phyloP scores from a whole-genome alignment of 1,284 basidiomycete species.

The Omphalotus olearius region DNA sequence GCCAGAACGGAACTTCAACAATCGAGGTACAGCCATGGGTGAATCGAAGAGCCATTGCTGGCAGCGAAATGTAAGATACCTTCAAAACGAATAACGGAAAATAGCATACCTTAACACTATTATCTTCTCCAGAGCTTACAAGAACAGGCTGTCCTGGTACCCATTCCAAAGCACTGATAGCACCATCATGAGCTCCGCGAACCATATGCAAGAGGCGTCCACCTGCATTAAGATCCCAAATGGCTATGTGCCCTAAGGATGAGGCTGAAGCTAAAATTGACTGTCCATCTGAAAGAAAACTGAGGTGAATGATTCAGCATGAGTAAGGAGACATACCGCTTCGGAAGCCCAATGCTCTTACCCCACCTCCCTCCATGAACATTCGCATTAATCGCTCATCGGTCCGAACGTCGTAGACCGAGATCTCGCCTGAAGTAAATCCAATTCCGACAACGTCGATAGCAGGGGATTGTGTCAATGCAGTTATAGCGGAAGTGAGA shows the following conservation, averaged over 20 bases:
- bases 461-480: conserved; percentile 88
- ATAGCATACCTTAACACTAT: conserved; percentile 77
- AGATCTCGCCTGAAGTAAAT: conserved; percentile 83
- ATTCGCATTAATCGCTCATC: conserved; percentile 88
- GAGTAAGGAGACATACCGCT: conserved; percentile 55
- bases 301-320: conserved; percentile 6
- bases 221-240: conserved; percentile 87
- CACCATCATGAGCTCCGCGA: conserved; percentile 82
- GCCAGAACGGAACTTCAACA: conserved; percentile 90
- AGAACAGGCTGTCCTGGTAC: conserved; percentile 87
- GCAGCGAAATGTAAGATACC: not conserved
- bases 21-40: conserved; percentile 76
- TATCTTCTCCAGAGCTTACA: conserved; percentile 86
- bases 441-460: conserved; percentile 94
- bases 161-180: conserved; percentile 82
- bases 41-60: conserved; percentile 99
- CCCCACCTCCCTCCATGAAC: conserved; percentile 80
- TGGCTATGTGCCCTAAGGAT: conserved; percentile 80
- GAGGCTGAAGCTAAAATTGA: conserved; percentile 84
- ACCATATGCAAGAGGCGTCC: conserved; percentile 81
- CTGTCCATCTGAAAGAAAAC: conserved; percentile 62
- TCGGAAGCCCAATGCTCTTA: conserved; percentile 81
- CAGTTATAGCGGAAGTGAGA: conserved; percentile 53
- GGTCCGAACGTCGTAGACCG: conserved; percentile 85
- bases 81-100: not conserved